These are phyloP conservation scores for Boletus huronensis DNA, from an alignment of 768 basidiomycete species.

Conservation along the genomic window DNA sequence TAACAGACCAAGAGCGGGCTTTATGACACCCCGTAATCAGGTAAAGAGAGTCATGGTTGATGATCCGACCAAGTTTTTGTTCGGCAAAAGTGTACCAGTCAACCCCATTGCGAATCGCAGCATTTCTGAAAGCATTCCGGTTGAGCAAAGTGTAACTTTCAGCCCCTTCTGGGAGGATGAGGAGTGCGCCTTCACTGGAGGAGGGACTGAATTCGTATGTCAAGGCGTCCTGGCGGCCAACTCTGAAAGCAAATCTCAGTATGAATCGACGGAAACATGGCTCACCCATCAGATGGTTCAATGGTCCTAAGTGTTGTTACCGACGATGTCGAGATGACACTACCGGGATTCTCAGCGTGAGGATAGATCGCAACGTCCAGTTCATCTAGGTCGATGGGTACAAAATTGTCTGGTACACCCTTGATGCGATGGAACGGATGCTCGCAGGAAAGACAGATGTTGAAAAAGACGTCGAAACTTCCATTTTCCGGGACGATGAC, in stretches of 20 bases:
- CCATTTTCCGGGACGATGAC: slow-evolving; percentile 29
- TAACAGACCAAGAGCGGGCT: slow-evolving; percentile 27
- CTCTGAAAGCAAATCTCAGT: background rate
- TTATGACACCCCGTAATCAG: slow-evolving; percentile 22
- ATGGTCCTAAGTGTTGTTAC: slow-evolving; percentile 5
- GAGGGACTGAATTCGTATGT: slow-evolving; percentile 12
- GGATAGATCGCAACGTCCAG: slow-evolving; percentile 5
- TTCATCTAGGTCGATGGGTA: slow-evolving; percentile 11
- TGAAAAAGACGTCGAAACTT: slow-evolving; percentile 36
- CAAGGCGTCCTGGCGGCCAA: background rate
- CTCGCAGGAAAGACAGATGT: slow-evolving; percentile 32
- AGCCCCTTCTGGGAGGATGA: slow-evolving; percentile 31
- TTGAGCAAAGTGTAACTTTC: slow-evolving; percentile 20
- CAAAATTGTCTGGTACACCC: slow-evolving; percentile 28
- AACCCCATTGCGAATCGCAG: slow-evolving; percentile 18
- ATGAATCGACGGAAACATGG: background rate
- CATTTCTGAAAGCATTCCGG: slow-evolving; percentile 14
- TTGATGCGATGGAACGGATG: slow-evolving; percentile 18
- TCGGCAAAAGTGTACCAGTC: slow-evolving; percentile 29
- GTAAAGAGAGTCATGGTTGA: slow-evolving; percentile 26
- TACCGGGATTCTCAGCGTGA: slow-evolving; percentile 8
- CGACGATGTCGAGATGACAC: slow-evolving; percentile 9
- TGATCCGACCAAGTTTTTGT: slow-evolving; percentile 9
- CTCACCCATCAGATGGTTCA: slow-evolving; percentile 2
- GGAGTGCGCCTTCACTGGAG: slow-evolving; percentile 27